phyloP scores from a whole-genome alignment of 441 rosid genomes.

The Pelargonium cotyledonis region DNA sequence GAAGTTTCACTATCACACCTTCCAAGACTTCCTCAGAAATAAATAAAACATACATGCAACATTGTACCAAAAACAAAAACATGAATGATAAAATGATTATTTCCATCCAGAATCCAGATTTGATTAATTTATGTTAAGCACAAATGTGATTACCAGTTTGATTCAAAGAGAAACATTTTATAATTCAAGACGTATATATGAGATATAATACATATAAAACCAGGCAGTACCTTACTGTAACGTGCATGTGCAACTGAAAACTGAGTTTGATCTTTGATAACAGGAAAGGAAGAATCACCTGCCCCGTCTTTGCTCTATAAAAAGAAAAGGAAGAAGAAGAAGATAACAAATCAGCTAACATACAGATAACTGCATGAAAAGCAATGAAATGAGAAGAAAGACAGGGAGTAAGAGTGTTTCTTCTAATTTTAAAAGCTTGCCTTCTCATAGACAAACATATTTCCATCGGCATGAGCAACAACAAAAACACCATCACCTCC shows the following conservation, averaged over 20 bases:
- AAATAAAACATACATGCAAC: background rate
- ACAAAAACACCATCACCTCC: slow-evolving; percentile 91
- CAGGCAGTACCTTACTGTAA: slow-evolving; percentile 61
- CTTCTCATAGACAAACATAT: slow-evolving; percentile 88
- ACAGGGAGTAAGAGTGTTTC: background rate
- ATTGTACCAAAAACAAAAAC: background rate
- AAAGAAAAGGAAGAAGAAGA: slow-evolving; percentile 1
- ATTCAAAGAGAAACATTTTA: background rate
- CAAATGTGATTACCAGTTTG: slow-evolving; percentile 3
- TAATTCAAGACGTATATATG: background rate
- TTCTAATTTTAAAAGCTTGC: slow-evolving; percentile 42
- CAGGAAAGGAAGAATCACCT: slow-evolving; percentile 82
- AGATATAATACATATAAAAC: slow-evolving; percentile 12
- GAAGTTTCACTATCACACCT: background rate
- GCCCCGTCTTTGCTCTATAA: slow-evolving; percentile 72
- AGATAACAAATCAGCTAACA: slow-evolving; percentile 16
- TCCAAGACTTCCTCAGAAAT: background rate
- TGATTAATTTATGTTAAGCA: background rate
- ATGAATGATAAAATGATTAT: background rate
- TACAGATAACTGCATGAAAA: slow-evolving; percentile 9
- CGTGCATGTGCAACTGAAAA: slow-evolving; percentile 92
- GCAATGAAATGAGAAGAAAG: slow-evolving; percentile 6
- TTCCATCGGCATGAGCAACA: slow-evolving; percentile 97
- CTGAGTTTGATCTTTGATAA: slow-evolving; percentile 78
- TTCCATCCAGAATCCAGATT: background rate